Percentiles rank a stretch among this genome's conserved stretches.
Evolutionary conservation across 1,284 basidiomycete species (phyloP).

Genomic region (Amylostereum chailletii): DNA sequence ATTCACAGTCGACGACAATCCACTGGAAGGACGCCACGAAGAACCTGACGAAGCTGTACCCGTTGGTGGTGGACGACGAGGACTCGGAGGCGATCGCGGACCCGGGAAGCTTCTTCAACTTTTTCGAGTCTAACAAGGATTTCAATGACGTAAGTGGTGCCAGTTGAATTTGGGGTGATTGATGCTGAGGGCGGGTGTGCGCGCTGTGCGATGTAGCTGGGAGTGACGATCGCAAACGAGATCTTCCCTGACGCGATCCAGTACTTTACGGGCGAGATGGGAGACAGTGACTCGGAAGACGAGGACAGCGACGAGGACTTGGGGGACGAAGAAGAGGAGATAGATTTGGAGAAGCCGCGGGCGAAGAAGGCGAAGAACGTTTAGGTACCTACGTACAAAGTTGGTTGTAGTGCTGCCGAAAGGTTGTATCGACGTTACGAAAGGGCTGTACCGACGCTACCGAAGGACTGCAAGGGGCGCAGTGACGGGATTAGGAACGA

Average conservation of each 20-base stretch:
- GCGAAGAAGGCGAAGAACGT: constrained; percentile 60
- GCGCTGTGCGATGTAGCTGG: constrained; percentile 27
- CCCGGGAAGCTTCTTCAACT: constrained; percentile 82
- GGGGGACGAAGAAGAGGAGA: constrained; percentile 67
- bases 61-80: constrained; percentile 50
- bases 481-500: neutral
- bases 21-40: constrained; percentile 77
- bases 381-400: constrained; percentile 22
- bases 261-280: constrained; percentile 62
- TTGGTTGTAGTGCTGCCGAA: too few relatives aligned
- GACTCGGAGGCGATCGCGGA: constrained; percentile 54
- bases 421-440: too few relatives aligned
- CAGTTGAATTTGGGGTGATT: neutral
- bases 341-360: constrained; percentile 74
- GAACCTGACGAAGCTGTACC: constrained; percentile 70
- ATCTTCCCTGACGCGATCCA: constrained; percentile 73
- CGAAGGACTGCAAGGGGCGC: too few relatives aligned
- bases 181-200: neutral
- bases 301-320: constrained; percentile 57
- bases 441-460: too few relatives aligned
- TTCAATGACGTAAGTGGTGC: constrained; percentile 51
- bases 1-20: constrained; percentile 50
- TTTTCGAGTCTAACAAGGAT: constrained; percentile 64
- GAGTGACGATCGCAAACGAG: constrained; percentile 64
- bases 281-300: constrained; percentile 52